phyloP scores from a whole-genome alignment of 257 asterid species.

The Thymus mandschuricus region DNA sequence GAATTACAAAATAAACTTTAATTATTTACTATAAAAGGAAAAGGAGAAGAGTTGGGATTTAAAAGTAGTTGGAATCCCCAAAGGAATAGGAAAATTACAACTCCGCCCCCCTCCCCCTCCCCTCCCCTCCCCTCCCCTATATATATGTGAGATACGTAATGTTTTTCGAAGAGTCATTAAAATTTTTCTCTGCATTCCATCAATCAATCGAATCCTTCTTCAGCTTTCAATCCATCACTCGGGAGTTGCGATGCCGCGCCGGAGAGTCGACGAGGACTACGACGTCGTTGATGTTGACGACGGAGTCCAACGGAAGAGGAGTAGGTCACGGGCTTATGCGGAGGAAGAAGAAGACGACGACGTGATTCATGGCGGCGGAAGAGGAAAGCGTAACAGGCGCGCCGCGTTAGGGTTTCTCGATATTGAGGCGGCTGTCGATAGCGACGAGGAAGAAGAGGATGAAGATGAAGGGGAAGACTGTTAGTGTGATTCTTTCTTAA shows the following conservation, averaged over 20 bases:
- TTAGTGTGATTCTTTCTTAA: constrained; percentile 39
- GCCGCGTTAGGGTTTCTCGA: constrained; percentile 62
- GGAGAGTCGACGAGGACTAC: constrained; percentile 59
- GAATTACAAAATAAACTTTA: too few relatives aligned
- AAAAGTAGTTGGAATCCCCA: too few relatives aligned
- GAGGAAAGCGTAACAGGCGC: constrained; percentile 49
- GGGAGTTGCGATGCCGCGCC: constrained; percentile 45
- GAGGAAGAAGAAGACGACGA: constrained; percentile 79
- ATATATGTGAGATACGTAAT: too few relatives aligned
- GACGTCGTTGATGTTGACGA: constrained; percentile 52
- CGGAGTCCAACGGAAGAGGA: constrained; percentile 65
- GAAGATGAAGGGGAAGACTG: constrained; percentile 84
- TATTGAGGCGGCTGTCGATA: constrained; percentile 74
- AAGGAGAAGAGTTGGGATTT: too few relatives aligned
- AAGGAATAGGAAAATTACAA: too few relatives aligned
- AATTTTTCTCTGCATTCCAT: too few relatives aligned
- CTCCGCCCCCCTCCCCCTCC: too few relatives aligned
- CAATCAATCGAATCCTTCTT: too few relatives aligned
- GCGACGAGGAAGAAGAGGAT: constrained; percentile 91
- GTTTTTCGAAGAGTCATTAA: too few relatives aligned
- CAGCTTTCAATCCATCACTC: neutral
- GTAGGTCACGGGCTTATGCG: constrained; percentile 55
- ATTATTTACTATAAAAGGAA: too few relatives aligned
- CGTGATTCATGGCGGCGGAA: constrained; percentile 32
- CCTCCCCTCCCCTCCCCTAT: too few relatives aligned